Percentiles rank a stretch among this genome's conserved stretches.
phyloP scores from a whole-genome alignment of 1,139 yeast genomes.

The Taiozyma sp. region DNA sequence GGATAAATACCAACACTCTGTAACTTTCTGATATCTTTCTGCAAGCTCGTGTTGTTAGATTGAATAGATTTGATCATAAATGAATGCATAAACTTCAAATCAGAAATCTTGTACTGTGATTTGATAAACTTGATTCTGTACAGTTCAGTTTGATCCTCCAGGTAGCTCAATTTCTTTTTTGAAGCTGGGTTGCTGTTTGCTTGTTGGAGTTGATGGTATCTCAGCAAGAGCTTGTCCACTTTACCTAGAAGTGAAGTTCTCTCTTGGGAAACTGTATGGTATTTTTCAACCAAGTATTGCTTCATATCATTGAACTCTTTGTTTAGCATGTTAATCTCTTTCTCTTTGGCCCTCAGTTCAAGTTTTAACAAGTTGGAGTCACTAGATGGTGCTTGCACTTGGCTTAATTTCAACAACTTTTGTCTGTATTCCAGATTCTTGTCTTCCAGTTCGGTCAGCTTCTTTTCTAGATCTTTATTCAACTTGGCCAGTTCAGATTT shows the following conservation, averaged over 20 bases:
- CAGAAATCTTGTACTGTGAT: constrained; percentile 33
- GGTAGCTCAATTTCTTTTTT: constrained; percentile 6
- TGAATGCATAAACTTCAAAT: constrained; percentile 47
- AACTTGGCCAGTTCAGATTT: constrained; percentile 12
- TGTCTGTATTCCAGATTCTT: constrained; percentile 22
- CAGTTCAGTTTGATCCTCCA: constrained; percentile 21
- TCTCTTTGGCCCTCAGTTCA: constrained; percentile 13
- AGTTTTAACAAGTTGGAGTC: constrained; percentile 9
- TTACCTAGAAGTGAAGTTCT: constrained; percentile 16
- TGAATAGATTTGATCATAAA: constrained; percentile 44
- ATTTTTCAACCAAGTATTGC: constrained; percentile 25
- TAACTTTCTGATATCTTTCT: constrained; percentile 39
- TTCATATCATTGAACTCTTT: constrained; percentile 25
- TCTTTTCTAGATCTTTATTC: constrained; percentile 18
- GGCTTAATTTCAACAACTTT: constrained; percentile 7
- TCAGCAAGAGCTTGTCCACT: constrained; percentile 17
- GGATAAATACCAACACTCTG: constrained; percentile 49
- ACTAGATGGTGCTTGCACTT: constrained; percentile 2
- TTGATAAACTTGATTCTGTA: constrained; percentile 24
- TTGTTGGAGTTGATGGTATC: constrained; percentile 18
- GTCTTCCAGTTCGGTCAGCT: constrained; percentile 16
- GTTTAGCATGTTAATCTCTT: constrained; percentile 14
- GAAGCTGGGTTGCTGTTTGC: constrained; percentile 2
- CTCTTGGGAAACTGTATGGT: constrained; percentile 19
- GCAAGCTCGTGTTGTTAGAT: constrained; percentile 36